Evolutionary conservation across 768 basidiomycete genomes (phyloP).

Genomic region (Russula emetica): DNA sequence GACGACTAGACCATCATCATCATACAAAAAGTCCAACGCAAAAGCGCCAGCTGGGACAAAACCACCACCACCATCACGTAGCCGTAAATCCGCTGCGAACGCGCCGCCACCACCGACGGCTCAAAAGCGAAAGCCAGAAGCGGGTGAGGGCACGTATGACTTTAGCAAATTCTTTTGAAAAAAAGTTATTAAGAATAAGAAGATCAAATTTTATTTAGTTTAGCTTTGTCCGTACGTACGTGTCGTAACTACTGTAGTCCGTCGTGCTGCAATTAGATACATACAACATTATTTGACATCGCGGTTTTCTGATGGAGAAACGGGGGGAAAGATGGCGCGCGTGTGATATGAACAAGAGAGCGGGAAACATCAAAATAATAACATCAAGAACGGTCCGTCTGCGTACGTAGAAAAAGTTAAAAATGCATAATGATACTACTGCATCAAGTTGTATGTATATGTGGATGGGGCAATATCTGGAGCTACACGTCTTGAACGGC

Average conservation of each 20-base stretch:
- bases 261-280: neutral
- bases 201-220: neutral
- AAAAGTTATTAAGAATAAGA: neutral
- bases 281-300: neutral
- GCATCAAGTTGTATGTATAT: neutral
- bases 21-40: neutral
- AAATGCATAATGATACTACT: constrained; percentile 9
- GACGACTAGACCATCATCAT: neutral
- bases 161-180: constrained; percentile 53
- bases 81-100: constrained; percentile 36
- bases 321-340: neutral
- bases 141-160: constrained; percentile 41
- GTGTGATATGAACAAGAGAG: neutral
- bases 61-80: neutral
- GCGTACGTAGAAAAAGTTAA: neutral
- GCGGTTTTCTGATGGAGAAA: neutral
- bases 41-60: neutral
- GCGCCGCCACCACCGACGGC: constrained; percentile 30
- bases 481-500: neutral
- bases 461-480: neutral
- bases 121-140: constrained; percentile 29
- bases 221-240: neutral
- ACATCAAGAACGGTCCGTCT: neutral
- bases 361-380: neutral
- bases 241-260: neutral